Evolutionary conservation across 495 filamentous ascomycete species (phyloP).

Genomic region (Annulohypoxylon maeteangense): DNA sequence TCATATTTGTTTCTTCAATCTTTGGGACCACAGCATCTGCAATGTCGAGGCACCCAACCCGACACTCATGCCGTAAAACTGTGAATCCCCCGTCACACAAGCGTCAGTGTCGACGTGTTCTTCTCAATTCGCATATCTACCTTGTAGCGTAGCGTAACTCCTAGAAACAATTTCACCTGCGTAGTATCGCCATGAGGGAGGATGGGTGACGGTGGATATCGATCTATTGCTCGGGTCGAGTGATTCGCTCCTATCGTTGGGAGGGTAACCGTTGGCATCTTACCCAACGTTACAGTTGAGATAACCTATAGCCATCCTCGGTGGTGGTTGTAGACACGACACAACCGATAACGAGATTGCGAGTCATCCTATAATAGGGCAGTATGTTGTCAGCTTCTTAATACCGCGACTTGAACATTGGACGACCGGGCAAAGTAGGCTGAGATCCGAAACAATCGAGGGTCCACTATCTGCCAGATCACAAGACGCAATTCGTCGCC

Average conservation of each 20-base stretch:
- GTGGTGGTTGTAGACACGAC: conserved; percentile 4
- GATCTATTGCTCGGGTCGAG: background rate
- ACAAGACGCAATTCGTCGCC: conserved; percentile 33
- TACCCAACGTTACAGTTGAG: conserved; percentile 18
- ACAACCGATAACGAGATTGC: conserved; percentile 18
- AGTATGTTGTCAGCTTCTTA: conserved; percentile 1
- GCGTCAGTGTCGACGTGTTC: background rate
- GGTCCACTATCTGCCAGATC: conserved; percentile 10
- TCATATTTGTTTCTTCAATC: conserved; percentile 3
- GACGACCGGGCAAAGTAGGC: background rate
- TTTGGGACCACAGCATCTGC: conserved; percentile 33
- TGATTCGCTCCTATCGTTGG: conserved; percentile 9
- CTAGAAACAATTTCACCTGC: background rate
- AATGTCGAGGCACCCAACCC: conserved; percentile 19
- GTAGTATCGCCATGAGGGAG: background rate
- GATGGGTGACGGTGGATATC: background rate
- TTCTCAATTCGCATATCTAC: background rate
- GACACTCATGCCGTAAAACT: conserved; percentile 9
- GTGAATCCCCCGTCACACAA: background rate
- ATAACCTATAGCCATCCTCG: conserved; percentile 11
- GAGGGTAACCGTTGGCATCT: background rate
- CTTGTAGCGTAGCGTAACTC: background rate
- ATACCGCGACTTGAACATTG: conserved; percentile 9
- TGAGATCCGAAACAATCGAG: conserved; percentile 1
- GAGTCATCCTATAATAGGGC: conserved; percentile 8